These are phyloP conservation scores for Mycena capillaripes DNA, from an alignment of 768 basidiomycete species.

Conservation along the genomic window DNA sequence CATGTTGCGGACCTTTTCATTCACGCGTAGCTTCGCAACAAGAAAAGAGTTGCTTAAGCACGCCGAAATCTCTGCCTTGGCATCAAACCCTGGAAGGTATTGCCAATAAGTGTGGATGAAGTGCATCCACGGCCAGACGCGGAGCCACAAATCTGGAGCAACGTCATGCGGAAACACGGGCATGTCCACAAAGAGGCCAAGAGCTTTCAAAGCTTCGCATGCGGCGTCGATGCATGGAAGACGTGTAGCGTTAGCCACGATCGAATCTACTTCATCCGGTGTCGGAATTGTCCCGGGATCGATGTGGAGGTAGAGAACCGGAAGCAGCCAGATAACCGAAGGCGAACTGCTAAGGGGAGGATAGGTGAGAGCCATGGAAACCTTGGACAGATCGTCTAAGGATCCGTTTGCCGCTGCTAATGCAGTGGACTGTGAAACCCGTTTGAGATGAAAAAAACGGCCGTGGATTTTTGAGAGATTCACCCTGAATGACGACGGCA, in stretches of 20 bases:
- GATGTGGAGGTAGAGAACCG: constrained; percentile 1
- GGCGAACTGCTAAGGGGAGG: background rate
- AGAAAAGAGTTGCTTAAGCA: background rate
- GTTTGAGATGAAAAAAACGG: background rate
- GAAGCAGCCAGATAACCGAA: background rate
- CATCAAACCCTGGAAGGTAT: background rate
- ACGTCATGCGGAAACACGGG: background rate
- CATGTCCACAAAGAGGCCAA: background rate
- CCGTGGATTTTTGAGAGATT: background rate
- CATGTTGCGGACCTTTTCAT: background rate
- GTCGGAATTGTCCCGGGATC: background rate
- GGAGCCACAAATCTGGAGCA: background rate
- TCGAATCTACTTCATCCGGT: background rate
- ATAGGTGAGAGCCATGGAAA: background rate
- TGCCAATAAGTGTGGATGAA: constrained; percentile 3
- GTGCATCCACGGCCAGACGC: constrained; percentile 3
- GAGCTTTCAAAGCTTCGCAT: background rate
- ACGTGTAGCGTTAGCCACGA: background rate
- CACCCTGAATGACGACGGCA: background rate
- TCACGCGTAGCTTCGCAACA: background rate
- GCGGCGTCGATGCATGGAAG: background rate
- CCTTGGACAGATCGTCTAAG: background rate
- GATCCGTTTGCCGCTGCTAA: constrained; percentile 1
- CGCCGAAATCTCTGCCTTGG: background rate
- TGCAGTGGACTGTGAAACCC: background rate